Base-by-base conservation (phyloP, 768 basidiomycete genomes). In the Psilocybe tampanensis region DNA sequence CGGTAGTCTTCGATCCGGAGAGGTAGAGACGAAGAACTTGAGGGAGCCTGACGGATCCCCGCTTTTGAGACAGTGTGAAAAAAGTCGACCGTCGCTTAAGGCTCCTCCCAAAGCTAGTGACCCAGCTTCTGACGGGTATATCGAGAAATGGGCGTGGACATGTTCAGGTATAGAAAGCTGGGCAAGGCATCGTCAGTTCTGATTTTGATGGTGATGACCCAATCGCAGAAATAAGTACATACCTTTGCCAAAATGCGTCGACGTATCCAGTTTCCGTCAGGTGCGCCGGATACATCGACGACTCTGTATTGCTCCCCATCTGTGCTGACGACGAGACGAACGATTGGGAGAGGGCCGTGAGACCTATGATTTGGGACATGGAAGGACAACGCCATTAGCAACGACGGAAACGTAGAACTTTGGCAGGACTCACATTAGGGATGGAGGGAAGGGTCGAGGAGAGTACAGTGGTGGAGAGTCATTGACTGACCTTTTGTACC, bases 11-110 rank as follows among this genome's bases (percentile, higher is more conserved):
- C 75, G 70, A 59, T 81, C 74, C 19, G 78, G 77, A 8, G 72
- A 75, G 1, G 78, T 75, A 11, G 80, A 80, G 39, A 80, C 76
- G 61, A 80, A 80, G 65, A 82, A 78, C 60, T 78, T 80, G n/a
- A 82, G 72, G 12, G 76, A 78, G 7, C 79, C 80, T 44, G 79
- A 74, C 12, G 78, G 68, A 58, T 80, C 78, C 5, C 80, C 80
- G 43, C 69, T 74, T 58, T 77, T 72, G 24, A 67, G 72, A 64
- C 80, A 82, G 12, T 79, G 62, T 34, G 72, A 65, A 58, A 75
- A 79, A 23, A 82, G 66, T 26, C 68, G 64, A 15, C 68, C 60
- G 60, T 82, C 75, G 48, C 70, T 72, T 47, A 82, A 65, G 6
- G 79, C 72, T 19, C 64, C 68, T 56, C 77, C 76, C 32, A 80